Conservation (phyloP, 768 basidiomycete species). For the Rhizopogon vesiculosus region DNA sequence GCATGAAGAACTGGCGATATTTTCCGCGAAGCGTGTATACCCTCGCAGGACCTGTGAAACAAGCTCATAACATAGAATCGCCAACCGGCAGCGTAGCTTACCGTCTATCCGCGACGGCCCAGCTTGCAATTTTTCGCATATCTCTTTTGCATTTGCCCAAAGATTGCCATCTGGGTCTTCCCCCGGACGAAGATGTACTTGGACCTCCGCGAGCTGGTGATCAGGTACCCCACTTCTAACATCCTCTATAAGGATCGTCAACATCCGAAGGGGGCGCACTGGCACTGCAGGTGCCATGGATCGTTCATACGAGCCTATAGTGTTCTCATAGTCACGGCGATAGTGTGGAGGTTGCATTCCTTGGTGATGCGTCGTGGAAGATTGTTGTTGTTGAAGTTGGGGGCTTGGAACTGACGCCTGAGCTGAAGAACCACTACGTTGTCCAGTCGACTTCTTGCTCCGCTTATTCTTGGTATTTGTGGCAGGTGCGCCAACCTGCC, state of each 20-base stretch:
- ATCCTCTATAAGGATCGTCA: constrained; percentile 69
- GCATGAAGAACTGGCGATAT: constrained; percentile 66
- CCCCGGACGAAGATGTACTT: constrained; percentile 46
- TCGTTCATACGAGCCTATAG: constrained; percentile 5
- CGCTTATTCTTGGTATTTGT: constrained; percentile 3
- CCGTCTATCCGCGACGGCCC: constrained; percentile 70
- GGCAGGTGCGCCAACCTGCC: not conserved
- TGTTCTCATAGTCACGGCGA: constrained; percentile 9
- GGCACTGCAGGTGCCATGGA: constrained; percentile 10
- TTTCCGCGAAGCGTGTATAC: constrained; percentile 63
- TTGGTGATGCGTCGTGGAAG: not conserved
- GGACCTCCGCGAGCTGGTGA: constrained; percentile 61
- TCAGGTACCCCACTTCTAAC: constrained; percentile 48
- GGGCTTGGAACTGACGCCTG: not conserved
- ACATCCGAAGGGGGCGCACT: constrained; percentile 37
- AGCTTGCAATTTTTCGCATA: constrained; percentile 53
- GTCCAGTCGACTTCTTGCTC: constrained; percentile 10
- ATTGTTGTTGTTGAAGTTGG: constrained; percentile 8
- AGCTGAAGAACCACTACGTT: not conserved
- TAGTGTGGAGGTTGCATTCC: constrained; percentile 5
- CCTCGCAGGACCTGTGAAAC: constrained; percentile 53
- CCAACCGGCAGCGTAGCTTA: constrained; percentile 15
- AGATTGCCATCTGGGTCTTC: constrained; percentile 51
- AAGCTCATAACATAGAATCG: not conserved
- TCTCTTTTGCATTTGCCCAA: constrained; percentile 68